Percentiles rank a stretch among this genome's conserved stretches.
Evolutionary conservation across 495 filamentous ascomycete genomes (phyloP).

Genomic region (Pyrenopolyporus hunteri): DNA sequence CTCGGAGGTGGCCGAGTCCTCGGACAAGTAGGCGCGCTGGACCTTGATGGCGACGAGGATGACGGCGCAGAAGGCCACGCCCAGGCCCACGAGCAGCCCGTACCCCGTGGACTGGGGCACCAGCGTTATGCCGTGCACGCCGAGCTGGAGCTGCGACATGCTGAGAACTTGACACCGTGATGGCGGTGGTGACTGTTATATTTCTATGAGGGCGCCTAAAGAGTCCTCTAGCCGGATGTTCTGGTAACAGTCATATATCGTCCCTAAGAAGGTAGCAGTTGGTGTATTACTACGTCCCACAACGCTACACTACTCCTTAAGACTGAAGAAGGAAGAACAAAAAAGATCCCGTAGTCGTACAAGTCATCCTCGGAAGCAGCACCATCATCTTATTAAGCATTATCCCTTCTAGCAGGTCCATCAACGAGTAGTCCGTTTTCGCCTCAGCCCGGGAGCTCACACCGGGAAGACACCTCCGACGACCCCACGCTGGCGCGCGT

Average conservation of each 20-base stretch:
- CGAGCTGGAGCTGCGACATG: conserved; percentile 29
- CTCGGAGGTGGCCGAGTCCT: conserved; percentile 86
- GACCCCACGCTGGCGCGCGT: conserved; percentile 13
- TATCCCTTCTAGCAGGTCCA: no score
- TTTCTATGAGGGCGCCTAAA: no score
- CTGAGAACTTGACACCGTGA: not conserved
- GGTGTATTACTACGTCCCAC: not conserved
- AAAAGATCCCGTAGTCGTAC: no score
- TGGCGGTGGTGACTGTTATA: not conserved
- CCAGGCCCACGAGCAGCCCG: conserved; percentile 71
- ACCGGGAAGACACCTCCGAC: conserved; percentile 11
- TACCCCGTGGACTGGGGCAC: conserved; percentile 65
- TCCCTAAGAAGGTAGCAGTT: no score
- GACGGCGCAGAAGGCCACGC: conserved; percentile 62
- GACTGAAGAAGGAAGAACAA: not conserved
- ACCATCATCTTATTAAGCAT: not conserved
- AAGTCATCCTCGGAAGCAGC: no score
- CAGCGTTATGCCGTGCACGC: conserved; percentile 30
- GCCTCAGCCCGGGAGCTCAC: conserved; percentile 7
- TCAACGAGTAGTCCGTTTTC: no score
- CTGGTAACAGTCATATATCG: no score
- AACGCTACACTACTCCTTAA: not conserved
- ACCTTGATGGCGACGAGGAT: conserved; percentile 68
- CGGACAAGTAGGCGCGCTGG: conserved; percentile 69
- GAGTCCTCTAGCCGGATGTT: no score